These are phyloP conservation scores for Graphilbum fragrans DNA, from an alignment of 2,329 filamentous ascomycete species.

Conservation along the genomic window DNA sequence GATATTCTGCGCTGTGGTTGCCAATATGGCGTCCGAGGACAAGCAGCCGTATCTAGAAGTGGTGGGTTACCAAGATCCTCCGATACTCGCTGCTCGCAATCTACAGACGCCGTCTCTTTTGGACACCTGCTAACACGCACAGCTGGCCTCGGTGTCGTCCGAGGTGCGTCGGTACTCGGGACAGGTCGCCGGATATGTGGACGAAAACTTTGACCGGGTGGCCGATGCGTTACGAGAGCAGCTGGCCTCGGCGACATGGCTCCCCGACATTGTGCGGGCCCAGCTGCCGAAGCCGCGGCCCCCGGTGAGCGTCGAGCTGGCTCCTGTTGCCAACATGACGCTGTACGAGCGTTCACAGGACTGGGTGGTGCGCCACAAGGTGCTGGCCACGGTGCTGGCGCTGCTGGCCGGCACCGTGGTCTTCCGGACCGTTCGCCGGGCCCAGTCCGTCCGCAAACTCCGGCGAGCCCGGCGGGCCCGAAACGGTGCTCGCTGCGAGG, in stretches of 20 bases:
- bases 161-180: constrained; percentile 60
- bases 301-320: constrained; percentile 20
- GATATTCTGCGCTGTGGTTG: too few relatives aligned
- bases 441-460: constrained; percentile 48
- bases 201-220: constrained; percentile 67
- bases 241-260: constrained; percentile 56
- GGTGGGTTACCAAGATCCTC: too few relatives aligned
- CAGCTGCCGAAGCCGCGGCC: constrained; percentile 35
- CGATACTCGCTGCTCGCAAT: too few relatives aligned
- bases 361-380: constrained; percentile 63
- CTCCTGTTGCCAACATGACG: constrained; percentile 16
- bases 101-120: too few relatives aligned
- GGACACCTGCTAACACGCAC: too few relatives aligned
- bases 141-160: constrained; percentile 42
- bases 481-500: constrained; percentile 79
- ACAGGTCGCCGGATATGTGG: constrained; percentile 67
- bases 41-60: not conserved
- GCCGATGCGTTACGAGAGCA: constrained; percentile 59
- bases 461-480: constrained; percentile 66
- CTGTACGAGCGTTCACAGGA: constrained; percentile 43
- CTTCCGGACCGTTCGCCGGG: constrained; percentile 37
- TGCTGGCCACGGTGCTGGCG: constrained; percentile 59
- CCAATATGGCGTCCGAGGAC: not conserved
- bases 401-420: constrained; percentile 56
- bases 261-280: constrained; percentile 57